phyloP scores from a whole-genome alignment of 768 basidiomycete genomes.

The Amanita exitialis region DNA sequence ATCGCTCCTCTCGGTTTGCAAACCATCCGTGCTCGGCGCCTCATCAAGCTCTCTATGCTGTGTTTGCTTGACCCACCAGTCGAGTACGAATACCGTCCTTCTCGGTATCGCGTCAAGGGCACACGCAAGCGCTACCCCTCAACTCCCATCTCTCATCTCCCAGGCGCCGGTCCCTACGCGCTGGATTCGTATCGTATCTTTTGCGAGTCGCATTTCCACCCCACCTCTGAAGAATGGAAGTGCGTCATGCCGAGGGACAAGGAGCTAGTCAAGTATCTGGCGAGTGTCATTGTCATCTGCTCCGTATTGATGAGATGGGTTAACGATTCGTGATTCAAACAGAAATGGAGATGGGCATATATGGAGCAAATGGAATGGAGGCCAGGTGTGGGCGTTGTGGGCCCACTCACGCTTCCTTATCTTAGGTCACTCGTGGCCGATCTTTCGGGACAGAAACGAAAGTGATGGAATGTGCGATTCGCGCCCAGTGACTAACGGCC shows the following conservation, averaged over 20 bases:
- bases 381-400: conserved; percentile 30
- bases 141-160: conserved; percentile 46
- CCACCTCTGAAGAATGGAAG: conserved; percentile 45
- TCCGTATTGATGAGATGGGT: too few relatives aligned
- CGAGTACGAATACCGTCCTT: not conserved
- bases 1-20: not conserved
- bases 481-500: too few relatives aligned
- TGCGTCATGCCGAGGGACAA: conserved; percentile 56
- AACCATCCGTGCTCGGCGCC: not conserved
- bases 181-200: conserved; percentile 73
- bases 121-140: conserved; percentile 24
- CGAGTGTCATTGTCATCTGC: conserved; percentile 20
- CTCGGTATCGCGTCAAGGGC: conserved; percentile 10
- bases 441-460: conserved; percentile 11
- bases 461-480: too few relatives aligned
- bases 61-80: not conserved
- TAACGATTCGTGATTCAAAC: not conserved
- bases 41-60: not conserved
- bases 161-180: conserved; percentile 62
- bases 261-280: conserved; percentile 57
- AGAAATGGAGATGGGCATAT: conserved; percentile 72
- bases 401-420: conserved; percentile 25
- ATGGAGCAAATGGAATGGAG: conserved; percentile 42
- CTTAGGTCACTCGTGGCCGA: conserved; percentile 29
- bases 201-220: conserved; percentile 26